Conservation (phyloP, 2,329 filamentous ascomycete species). For the Colletotrichum sp. region DNA sequence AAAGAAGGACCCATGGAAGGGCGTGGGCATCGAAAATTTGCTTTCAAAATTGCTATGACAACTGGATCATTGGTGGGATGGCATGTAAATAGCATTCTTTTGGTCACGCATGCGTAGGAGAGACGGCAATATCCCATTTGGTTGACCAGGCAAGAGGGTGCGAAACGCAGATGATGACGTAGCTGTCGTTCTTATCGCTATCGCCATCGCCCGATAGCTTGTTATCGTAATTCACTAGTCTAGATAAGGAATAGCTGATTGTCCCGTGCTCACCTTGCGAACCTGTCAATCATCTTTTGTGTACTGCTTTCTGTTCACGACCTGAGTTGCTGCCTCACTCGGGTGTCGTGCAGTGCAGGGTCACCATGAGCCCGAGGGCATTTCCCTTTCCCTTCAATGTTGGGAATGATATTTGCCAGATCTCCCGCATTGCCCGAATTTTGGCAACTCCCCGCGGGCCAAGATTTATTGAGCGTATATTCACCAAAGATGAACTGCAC, state of each 20-base stretch:
- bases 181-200: constrained; percentile 10
- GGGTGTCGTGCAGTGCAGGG: background rate
- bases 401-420: constrained; percentile 80
- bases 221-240: constrained; percentile 2
- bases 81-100: constrained; percentile 13
- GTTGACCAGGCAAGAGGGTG: background rate
- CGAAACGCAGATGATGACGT: constrained; percentile 4
- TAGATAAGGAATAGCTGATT: background rate
- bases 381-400: constrained; percentile 73
- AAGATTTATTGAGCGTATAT: constrained; percentile 53
- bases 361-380: constrained; percentile 21
- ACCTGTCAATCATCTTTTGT: background rate
- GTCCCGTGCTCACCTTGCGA: background rate
- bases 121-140: background rate
- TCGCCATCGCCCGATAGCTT: background rate
- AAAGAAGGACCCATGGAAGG: background rate
- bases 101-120: background rate
- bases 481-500: constrained; percentile 46
- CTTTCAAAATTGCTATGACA: background rate
- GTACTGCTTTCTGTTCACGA: background rate
- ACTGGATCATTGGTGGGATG: background rate
- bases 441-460: constrained; percentile 48
- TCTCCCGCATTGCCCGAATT: constrained; percentile 67
- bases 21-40: background rate
- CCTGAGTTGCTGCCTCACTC: background rate